These are phyloP conservation scores for Drosera capensis DNA, from an alignment of 148 eudicot genomes.

Conservation along the genomic window DNA sequence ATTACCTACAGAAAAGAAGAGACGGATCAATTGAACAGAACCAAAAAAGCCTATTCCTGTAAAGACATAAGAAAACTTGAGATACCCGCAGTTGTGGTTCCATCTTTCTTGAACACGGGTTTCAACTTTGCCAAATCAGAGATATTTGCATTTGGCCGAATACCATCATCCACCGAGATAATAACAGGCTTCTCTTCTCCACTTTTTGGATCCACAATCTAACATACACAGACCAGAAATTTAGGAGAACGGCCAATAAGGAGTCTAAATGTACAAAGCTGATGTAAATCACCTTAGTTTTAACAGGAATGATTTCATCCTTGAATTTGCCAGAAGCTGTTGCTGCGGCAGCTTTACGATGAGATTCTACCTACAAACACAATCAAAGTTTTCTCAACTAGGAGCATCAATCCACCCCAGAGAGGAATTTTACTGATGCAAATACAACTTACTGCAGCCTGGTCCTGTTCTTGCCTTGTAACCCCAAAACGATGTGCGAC, in stretches of 20 bases:
- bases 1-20: conserved; percentile 35
- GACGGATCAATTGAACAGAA: too few relatives aligned
- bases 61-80: background rate
- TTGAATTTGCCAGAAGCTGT: conserved; percentile 86
- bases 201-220: conserved; percentile 95
- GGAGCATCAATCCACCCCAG: background rate
- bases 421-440: background rate
- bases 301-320: conserved; percentile 79
- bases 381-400: conserved; percentile 2
- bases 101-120: conserved; percentile 86
- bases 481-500: conserved; percentile 84
- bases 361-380: conserved; percentile 78
- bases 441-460: conserved; percentile 70
- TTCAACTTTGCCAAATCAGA: conserved; percentile 67
- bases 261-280: background rate
- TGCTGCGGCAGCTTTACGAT: conserved; percentile 91
- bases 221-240: too few relatives aligned
- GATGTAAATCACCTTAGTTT: conserved; percentile 45
- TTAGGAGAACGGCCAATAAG: too few relatives aligned
- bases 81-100: conserved; percentile 92
- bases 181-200: conserved; percentile 86
- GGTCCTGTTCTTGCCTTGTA: conserved; percentile 88
- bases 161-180: conserved; percentile 79
- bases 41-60: too few relatives aligned
- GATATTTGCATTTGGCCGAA: conserved; percentile 54